Evolutionary conservation across 2,329 filamentous ascomycete genomes (phyloP).

Genomic region (Amphichorda felina): DNA sequence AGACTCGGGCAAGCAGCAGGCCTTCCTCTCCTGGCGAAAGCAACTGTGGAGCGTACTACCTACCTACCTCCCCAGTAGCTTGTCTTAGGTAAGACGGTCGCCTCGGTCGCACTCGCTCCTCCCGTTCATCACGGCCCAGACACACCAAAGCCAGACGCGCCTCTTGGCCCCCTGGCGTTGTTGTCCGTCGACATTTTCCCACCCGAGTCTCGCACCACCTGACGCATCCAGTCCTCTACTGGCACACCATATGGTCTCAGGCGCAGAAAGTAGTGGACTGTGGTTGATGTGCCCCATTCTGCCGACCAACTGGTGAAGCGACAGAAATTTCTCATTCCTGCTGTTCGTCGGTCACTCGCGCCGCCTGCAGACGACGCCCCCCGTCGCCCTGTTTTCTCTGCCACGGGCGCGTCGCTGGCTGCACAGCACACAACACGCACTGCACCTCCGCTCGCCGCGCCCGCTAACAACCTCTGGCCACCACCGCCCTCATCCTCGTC

Average conservation of each 20-base stretch:
- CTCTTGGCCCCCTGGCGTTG: constrained; percentile 3
- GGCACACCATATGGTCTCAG: constrained; percentile 1
- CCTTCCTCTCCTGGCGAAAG: not conserved
- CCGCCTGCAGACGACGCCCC: not conserved
- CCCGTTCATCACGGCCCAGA: not conserved
- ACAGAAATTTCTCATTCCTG: not conserved
- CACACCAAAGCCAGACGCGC: not conserved
- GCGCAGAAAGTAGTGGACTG: not conserved
- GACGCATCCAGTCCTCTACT: not conserved
- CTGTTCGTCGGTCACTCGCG: not conserved
- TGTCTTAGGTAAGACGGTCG: constrained; percentile 2
- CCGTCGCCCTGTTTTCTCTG: not conserved
- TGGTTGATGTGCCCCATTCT: not conserved
- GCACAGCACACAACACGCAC: not conserved
- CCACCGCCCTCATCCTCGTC: constrained; percentile 1
- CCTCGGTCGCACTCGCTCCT: not conserved
- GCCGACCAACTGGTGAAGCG: not conserved
- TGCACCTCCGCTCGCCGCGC: constrained; percentile 1
- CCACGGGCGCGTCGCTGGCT: not conserved
- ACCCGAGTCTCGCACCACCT: constrained; percentile 1
- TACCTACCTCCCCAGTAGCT: no score
- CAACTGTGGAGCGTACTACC: no score
- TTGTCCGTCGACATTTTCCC: constrained; percentile 1
- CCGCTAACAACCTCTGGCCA: constrained; percentile 2
- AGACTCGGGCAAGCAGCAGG: not conserved